These are phyloP conservation scores for bread wheat (Triticum aestivum) DNA, from an alignment of 176 grass and related monocot species.

Conservation along the genomic window DNA sequence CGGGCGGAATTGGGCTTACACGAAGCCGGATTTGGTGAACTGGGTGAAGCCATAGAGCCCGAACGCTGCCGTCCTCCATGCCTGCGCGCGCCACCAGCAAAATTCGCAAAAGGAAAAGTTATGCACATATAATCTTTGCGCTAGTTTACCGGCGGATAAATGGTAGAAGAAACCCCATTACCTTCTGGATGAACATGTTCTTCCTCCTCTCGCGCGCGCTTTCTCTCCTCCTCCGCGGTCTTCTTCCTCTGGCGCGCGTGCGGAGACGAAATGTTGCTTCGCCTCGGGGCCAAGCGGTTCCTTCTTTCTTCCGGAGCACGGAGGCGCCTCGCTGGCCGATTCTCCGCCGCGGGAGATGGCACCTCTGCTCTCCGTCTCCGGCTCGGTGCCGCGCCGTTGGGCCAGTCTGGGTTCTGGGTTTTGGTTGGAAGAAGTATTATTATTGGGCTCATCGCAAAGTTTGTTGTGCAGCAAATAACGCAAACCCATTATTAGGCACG, in stretches of 20 bases:
- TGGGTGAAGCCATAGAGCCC: conserved; percentile 90
- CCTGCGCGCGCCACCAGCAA: conserved; percentile 35
- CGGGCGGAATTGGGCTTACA: conserved; percentile 37
- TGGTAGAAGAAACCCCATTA: neutral
- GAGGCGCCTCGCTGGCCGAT: conserved; percentile 35
- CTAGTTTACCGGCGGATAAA: neutral
- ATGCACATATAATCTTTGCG: neutral
- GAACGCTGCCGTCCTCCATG: conserved; percentile 80
- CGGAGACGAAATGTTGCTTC: neutral
- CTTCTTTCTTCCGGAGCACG: neutral
- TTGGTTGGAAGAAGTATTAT: neutral
- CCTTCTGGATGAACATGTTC: conserved; percentile 79
- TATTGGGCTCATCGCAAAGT: too few species aligned
- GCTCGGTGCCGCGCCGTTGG: neutral
- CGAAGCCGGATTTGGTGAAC: conserved; percentile 92
- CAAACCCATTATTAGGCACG: too few species aligned
- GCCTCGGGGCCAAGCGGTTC: neutral
- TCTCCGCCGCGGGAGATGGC: conserved; percentile 35
- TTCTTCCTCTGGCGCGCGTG: neutral
- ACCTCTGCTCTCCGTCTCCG: neutral
- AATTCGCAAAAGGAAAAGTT: neutral
- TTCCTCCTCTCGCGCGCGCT: neutral
- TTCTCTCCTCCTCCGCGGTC: neutral
- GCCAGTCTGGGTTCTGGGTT: neutral
- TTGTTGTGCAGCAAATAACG: too few species aligned